A percentile compares a stretch with the other conserved stretches of the same genome.
phyloP scores from a whole-genome alignment of 1,139 yeast genomes.

The Kodamaea suecica region DNA sequence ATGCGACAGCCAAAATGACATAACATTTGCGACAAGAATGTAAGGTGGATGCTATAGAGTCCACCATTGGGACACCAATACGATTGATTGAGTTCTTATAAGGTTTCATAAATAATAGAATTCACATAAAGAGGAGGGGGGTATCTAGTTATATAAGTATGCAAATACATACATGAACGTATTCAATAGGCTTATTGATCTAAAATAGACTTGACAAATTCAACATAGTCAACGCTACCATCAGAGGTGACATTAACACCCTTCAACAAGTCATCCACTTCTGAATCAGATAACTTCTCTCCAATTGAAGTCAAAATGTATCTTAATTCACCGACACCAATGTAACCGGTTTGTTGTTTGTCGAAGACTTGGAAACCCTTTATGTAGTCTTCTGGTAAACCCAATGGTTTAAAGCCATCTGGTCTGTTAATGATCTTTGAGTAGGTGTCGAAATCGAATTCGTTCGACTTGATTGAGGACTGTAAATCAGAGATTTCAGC shows the following conservation, averaged over 20 bases:
- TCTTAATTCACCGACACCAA: slow-evolving; percentile 94
- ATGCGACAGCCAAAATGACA: background rate
- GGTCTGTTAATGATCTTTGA: slow-evolving; percentile 79
- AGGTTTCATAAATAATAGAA: background rate
- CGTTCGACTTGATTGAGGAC: slow-evolving; percentile 40
- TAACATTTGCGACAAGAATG: too few relatives aligned
- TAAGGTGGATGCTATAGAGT: too few relatives aligned
- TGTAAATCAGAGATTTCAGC: slow-evolving; percentile 81
- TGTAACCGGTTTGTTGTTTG: slow-evolving; percentile 91
- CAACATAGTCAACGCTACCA: slow-evolving; percentile 92
- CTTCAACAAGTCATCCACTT: slow-evolving; percentile 92
- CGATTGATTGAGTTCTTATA: too few relatives aligned
- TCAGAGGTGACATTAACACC: slow-evolving; percentile 93
- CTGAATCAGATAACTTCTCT: slow-evolving; percentile 84
- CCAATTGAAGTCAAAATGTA: slow-evolving; percentile 95
- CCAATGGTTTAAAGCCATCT: slow-evolving; percentile 84
- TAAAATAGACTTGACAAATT: slow-evolving; percentile 88
- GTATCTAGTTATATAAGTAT: background rate
- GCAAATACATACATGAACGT: background rate
- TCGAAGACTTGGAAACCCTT: slow-evolving; percentile 98
- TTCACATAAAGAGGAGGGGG: background rate
- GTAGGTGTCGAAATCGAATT: slow-evolving; percentile 74
- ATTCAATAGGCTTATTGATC: slow-evolving; percentile 60
- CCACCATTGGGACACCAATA: too few relatives aligned
- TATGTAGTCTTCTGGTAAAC: slow-evolving; percentile 94